phyloP scores from a whole-genome alignment of 495 filamentous ascomycete genomes.

The Aspergillus egyptiacus region DNA sequence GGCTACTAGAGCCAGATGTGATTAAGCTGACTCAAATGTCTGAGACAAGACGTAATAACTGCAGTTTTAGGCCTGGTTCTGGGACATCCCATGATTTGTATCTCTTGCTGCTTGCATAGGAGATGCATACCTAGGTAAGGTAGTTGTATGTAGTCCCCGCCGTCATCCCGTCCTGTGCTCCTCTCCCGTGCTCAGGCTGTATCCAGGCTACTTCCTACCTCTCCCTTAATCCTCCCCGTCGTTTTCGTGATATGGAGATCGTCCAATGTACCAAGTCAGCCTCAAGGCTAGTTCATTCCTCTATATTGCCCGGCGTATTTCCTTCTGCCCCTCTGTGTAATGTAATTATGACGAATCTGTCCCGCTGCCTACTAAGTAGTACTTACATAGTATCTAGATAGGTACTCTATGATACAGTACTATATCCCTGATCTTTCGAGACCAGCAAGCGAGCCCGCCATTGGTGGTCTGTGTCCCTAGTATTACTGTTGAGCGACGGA shows the following conservation, averaged over 20 bases:
- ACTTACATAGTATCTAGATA: too few relatives aligned
- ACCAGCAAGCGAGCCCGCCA: background rate
- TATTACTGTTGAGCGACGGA: background rate
- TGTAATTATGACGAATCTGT: slow-evolving; percentile 7
- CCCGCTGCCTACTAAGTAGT: too few relatives aligned
- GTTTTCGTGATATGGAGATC: slow-evolving; percentile 1
- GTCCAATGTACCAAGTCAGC: background rate
- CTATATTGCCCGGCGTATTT: background rate
- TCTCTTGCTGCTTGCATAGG: too few relatives aligned
- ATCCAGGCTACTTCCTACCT: slow-evolving; percentile 1
- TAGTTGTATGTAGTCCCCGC: too few relatives aligned
- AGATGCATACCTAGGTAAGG: too few relatives aligned
- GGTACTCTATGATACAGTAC: too few relatives aligned
- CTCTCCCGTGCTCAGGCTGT: background rate
- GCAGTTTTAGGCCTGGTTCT: background rate
- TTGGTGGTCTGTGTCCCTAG: background rate
- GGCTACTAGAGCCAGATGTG: too few relatives aligned
- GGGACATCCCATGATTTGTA: slow-evolving; percentile 5
- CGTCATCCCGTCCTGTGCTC: background rate
- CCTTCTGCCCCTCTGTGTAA: slow-evolving; percentile 1
- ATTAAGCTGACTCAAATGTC: background rate
- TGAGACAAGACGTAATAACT: background rate
- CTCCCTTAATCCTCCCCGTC: background rate
- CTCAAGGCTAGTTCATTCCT: background rate
- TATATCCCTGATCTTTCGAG: background rate